Evolutionary conservation across 169 alveolate genomes (phyloP), one percentile per base, ranked within the genome.

Genomic region (Eimeria sp.): DNA sequence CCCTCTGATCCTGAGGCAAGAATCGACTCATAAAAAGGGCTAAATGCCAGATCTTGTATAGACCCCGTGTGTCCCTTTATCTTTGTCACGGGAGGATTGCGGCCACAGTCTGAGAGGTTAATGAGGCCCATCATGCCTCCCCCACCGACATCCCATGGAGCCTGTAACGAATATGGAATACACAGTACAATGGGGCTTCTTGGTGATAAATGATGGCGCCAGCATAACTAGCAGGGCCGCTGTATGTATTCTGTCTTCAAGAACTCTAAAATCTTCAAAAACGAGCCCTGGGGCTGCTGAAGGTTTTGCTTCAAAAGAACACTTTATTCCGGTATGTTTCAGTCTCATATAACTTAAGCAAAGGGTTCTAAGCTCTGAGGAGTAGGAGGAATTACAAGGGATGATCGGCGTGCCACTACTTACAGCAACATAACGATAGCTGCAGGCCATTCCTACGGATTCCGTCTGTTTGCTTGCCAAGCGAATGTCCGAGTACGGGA

Each of bases 101-200:
- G 52, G 20, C 89, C 95, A 52, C 90, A 64, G 66, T 95, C 97
- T 80, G 91, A 78, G 14, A 95, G 33, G 46, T 77, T 77, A 33
- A 95, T 49, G 43, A 95, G 66, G 43, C 97, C 97, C 95, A 95
- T 60, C 83, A 95, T 85, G 74, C 97, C 97, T 3, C 97, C 97
- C 40, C 97, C 97, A n/a, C 97, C 97, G 56, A 88, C 95, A 46
- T 95, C 97, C 97, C 97, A 95, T 10, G 97, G 97, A 33, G 97
- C 97, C 97, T 95, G 68, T 6, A 10, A 46, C 83, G 30, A 74
- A 74, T 13, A 40, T 23, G 33, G 18, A 9, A 16, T 54, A 46
- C 90, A 54, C 62, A 43, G 56, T 23, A 68, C 23, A 66, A 18
- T 33, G 68, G 68, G 4, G n/a, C 6, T 16, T 74, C 14, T 18